A percentile compares a stretch with the other conserved stretches of the same genome.
Evolutionary conservation across 2,329 filamentous ascomycete species (phyloP).

Genomic region (Cercospora sesami): DNA sequence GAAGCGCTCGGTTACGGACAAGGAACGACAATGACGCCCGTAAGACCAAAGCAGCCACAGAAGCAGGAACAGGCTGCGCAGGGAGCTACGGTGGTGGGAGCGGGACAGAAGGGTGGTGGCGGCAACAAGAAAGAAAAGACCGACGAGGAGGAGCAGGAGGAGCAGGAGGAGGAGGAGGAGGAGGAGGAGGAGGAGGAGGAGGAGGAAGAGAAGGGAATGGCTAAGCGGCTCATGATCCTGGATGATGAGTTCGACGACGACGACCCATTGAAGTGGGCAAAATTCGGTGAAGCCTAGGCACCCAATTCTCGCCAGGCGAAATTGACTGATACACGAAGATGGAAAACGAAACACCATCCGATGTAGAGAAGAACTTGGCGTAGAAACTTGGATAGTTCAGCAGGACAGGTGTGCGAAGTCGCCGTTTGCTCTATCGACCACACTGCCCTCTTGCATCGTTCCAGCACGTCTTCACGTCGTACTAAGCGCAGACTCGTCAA

Average conservation of each 20-base stretch:
- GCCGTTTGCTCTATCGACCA: neutral
- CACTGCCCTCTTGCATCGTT: neutral
- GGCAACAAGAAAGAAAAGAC: neutral
- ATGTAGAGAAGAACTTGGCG: too few species aligned
- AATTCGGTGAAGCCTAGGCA: too few species aligned
- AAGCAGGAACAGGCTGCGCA: slow-evolving; percentile 9
- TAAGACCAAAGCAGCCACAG: neutral
- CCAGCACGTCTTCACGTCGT: neutral
- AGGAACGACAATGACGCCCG: slow-evolving; percentile 3
- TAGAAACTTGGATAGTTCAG: too few species aligned
- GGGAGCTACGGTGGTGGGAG: neutral
- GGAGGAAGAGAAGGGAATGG: too few species aligned
- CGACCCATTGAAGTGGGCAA: too few species aligned
- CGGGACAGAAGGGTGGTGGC: neutral
- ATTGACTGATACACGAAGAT: too few species aligned
- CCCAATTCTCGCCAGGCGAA: too few species aligned
- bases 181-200: too few species aligned
- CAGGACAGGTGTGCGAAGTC: neutral
- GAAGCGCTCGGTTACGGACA: slow-evolving; percentile 2
- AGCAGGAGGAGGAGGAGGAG: too few species aligned
- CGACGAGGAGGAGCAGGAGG: neutral
- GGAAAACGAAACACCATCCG: too few species aligned
- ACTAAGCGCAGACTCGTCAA: neutral
- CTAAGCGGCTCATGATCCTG: too few species aligned
- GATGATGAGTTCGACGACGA: too few species aligned